phyloP scores from a whole-genome alignment of 192 early-diverging fungal genomes.

The Rhizophagus clarus region DNA sequence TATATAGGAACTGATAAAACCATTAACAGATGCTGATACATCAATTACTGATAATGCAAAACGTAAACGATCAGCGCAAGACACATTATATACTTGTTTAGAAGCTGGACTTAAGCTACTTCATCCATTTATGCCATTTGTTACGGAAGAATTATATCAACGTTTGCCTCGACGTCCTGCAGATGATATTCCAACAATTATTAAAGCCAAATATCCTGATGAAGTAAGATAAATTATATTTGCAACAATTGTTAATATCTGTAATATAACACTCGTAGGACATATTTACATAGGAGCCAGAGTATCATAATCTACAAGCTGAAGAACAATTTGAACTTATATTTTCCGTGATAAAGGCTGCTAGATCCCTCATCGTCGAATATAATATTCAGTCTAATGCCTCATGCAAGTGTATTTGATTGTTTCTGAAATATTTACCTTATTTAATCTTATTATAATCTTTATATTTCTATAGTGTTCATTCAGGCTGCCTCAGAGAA shows the following conservation, averaged over 20 bases:
- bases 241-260: no score
- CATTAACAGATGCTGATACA: conserved; percentile 73
- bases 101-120: conserved; percentile 89
- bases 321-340: conserved; percentile 82
- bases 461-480: conserved; percentile 13
- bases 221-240: conserved; percentile 10
- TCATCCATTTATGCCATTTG: conserved; percentile 98
- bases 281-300: conserved; percentile 39
- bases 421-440: background rate
- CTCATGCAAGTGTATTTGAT: conserved; percentile 46
- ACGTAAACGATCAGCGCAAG: conserved; percentile 64
- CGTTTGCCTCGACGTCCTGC: conserved; percentile 81
- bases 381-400: conserved; percentile 77
- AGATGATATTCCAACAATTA: conserved; percentile 70
- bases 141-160: conserved; percentile 99
- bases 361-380: conserved; percentile 75
- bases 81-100: conserved; percentile 94
- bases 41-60: conserved; percentile 50
- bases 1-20: conserved; percentile 79
- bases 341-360: conserved; percentile 72
- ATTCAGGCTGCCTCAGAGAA: conserved; percentile 36
- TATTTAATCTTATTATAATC: background rate
- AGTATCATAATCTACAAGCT: conserved; percentile 65
- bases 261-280: background rate
- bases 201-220: conserved; percentile 67